A percentile compares a stretch with the other conserved stretches of the same genome.
These are phyloP conservation scores for Aspergillus intermedius DNA, from an alignment of 2,329 filamentous ascomycete species.

Conservation along the genomic window DNA sequence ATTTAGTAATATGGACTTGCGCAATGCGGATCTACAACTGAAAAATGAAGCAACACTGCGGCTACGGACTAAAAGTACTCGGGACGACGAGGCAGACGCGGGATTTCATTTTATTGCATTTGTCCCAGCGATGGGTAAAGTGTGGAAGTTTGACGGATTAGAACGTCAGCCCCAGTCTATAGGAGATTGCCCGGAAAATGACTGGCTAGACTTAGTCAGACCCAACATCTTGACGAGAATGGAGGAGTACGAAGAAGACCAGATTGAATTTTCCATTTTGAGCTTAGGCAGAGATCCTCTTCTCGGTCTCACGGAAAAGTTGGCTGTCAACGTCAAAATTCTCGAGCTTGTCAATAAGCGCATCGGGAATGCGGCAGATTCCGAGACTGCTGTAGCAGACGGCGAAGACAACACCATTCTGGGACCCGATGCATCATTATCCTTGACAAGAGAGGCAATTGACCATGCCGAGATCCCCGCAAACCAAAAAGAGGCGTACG, in stretches of 20 bases:
- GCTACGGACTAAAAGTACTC: slow-evolving; percentile 30
- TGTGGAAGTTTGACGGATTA: slow-evolving; percentile 88
- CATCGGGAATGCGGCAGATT: slow-evolving; percentile 4
- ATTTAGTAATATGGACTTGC: slow-evolving; percentile 63
- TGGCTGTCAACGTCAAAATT: slow-evolving; percentile 42
- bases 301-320: slow-evolving; percentile 36
- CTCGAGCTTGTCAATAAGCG: slow-evolving; percentile 33
- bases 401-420: slow-evolving; percentile 19
- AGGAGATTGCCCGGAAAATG: slow-evolving; percentile 39
- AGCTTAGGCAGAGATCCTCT: slow-evolving; percentile 65
- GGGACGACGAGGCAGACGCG: slow-evolving; percentile 50
- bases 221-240: slow-evolving; percentile 63
- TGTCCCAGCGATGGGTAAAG: slow-evolving; percentile 63
- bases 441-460: slow-evolving; percentile 28
- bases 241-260: slow-evolving; percentile 56
- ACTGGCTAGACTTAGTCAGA: slow-evolving; percentile 63
- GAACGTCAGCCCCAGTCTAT: slow-evolving; percentile 63
- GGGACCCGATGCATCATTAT: slow-evolving; percentile 32
- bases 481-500: slow-evolving; percentile 18
- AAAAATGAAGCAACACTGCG: slow-evolving; percentile 40
- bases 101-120: slow-evolving; percentile 88
- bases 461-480: slow-evolving; percentile 24
- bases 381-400: slow-evolving; percentile 2
- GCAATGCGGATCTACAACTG: slow-evolving; percentile 63
- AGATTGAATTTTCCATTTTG: slow-evolving; percentile 70